These are phyloP conservation scores for Beta macrorhiza DNA, from an alignment of 179 eudicot species.

Conservation along the genomic window DNA sequence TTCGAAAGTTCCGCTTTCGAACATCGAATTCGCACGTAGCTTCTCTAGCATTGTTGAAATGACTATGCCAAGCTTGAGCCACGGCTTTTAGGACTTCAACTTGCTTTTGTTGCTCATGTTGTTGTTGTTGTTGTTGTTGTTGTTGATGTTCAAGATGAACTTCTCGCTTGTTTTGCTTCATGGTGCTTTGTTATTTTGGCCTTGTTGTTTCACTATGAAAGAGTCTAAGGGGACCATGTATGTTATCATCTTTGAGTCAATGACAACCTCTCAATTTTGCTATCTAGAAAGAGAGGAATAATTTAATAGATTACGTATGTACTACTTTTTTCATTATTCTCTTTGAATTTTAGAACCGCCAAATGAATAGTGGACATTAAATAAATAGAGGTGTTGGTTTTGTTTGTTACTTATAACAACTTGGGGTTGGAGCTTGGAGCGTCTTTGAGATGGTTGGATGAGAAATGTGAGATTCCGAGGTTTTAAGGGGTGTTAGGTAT, in stretches of 20 bases:
- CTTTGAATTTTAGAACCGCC: background rate
- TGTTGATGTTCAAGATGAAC: constrained; percentile 2
- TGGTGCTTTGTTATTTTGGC: background rate
- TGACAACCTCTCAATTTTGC: constrained; percentile 39
- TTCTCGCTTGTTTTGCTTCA: constrained; percentile 30
- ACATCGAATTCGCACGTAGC: constrained; percentile 55
- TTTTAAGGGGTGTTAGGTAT: constrained; percentile 7
- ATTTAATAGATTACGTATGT: background rate
- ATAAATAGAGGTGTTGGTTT: background rate
- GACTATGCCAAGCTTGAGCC: constrained; percentile 85
- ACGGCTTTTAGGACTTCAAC: constrained; percentile 77
- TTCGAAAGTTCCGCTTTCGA: constrained; percentile 42
- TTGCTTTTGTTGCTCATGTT: constrained; percentile 26
- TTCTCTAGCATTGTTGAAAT: constrained; percentile 35
- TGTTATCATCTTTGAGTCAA: constrained; percentile 33
- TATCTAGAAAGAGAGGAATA: background rate
- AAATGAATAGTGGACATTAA: constrained; percentile 1
- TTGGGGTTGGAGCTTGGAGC: background rate
- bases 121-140: background rate
- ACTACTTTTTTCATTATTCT: background rate
- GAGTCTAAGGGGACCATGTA: constrained; percentile 23
- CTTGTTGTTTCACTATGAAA: background rate
- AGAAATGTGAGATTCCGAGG: constrained; percentile 25
- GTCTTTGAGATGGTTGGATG: constrained; percentile 19
- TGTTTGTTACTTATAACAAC: background rate